Conservation (phyloP, 495 filamentous ascomycete species). For the Aspergillus sparsus region DNA sequence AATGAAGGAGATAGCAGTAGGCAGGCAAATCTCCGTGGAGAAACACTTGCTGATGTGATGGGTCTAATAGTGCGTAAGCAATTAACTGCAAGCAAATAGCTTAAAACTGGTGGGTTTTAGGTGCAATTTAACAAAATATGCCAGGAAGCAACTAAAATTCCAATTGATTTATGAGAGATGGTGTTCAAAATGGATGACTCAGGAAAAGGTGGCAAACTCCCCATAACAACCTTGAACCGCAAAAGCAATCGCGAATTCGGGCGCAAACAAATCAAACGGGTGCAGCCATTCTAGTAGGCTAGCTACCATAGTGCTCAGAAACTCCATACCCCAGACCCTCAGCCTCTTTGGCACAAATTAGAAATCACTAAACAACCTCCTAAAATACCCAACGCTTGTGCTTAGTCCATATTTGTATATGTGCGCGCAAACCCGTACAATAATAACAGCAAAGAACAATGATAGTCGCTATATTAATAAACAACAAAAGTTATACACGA, state of each 20-base stretch:
- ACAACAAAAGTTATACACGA: too few species aligned
- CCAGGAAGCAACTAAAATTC: background rate
- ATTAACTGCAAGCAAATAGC: too few species aligned
- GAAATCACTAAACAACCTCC: too few species aligned
- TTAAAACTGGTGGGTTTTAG: background rate
- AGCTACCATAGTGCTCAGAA: background rate
- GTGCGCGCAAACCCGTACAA: too few species aligned
- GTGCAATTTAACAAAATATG: background rate
- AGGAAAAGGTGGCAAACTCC: slow-evolving; percentile 20
- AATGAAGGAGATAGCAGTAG: background rate
- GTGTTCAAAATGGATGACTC: slow-evolving; percentile 14
- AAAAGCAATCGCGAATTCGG: background rate
- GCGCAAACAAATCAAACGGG: slow-evolving; percentile 28
- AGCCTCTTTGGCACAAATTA: background rate
- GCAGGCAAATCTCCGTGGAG: slow-evolving; percentile 1
- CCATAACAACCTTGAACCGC: slow-evolving; percentile 1
- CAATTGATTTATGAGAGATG: slow-evolving; percentile 3
- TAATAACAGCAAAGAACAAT: too few species aligned
- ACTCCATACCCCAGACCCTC: background rate
- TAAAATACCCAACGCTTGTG: too few species aligned
- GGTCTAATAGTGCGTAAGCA: background rate
- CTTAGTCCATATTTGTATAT: too few species aligned
- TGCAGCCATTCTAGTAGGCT: slow-evolving; percentile 3
- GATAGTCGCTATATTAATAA: too few species aligned
- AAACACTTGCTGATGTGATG: background rate